These are phyloP conservation scores for Rhizomucor miehei DNA, from an alignment of 371 early-diverging fungal genomes.

Conservation along the genomic window DNA sequence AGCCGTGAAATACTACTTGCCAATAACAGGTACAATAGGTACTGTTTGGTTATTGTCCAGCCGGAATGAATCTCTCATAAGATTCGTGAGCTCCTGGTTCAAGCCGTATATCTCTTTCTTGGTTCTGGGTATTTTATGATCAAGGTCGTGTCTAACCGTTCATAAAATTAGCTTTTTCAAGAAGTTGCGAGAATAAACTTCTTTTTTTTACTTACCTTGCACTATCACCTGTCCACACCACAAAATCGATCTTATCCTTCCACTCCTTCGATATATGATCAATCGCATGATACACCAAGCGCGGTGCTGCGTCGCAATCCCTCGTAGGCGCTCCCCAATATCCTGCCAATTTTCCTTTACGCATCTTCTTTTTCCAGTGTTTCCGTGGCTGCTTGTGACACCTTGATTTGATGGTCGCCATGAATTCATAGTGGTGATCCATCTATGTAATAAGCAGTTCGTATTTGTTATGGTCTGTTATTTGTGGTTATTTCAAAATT, in stretches of 20 bases:
- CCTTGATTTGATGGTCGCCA: conserved; percentile 49
- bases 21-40: conserved; percentile 55
- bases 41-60: conserved; percentile 10
- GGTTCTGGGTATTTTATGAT: conserved; percentile 54
- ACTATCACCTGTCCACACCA: conserved; percentile 79
- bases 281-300: conserved; percentile 61
- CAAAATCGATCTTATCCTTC: conserved; percentile 63
- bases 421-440: conserved; percentile 45
- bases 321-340: conserved; percentile 58
- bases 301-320: conserved; percentile 66
- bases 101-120: conserved; percentile 50
- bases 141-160: conserved; percentile 71
- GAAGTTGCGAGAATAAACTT: background rate
- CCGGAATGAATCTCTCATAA: conserved; percentile 15
- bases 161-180: background rate
- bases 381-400: conserved; percentile 50
- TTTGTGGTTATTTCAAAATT: background rate
- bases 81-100: conserved; percentile 30
- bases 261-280: conserved; percentile 54
- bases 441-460: conserved; percentile 24
- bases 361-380: conserved; percentile 15
- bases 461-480: too few species aligned
- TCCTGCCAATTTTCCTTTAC: conserved; percentile 31
- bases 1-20: too few species aligned
- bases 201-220: conserved; percentile 38